Evolutionary conservation across 805 yeast species (phyloP), one percentile per base, ranked within the genome.

Genomic region (Debaryomyces castellii): DNA sequence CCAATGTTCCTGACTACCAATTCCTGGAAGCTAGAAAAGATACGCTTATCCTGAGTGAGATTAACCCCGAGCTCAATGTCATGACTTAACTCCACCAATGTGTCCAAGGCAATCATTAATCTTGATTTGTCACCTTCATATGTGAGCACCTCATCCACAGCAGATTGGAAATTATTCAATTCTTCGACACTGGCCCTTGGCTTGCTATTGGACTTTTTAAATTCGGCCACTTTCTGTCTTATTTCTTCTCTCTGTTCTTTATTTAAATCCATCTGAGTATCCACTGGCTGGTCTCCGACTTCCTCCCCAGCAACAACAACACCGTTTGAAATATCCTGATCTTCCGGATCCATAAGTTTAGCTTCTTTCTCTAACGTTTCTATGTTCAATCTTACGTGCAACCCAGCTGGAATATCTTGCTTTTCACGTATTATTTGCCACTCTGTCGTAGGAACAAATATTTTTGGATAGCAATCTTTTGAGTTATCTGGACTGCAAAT

Each of bases 401-500:
- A 64, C 0, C 97, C 98, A 5, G 78, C 79, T 0, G 97, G 96
- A 3, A 91, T 74, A 6, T 77, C 74, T 57, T 89, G 96, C n/a
- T 83, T 89, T 40, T 78, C 83, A 52, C 67, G 73, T 4, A 91
- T 78, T 1, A 59, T 58, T 66, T 83, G 81, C 96, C 96, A 91
- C 51, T 85, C 80, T 1, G 59, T 49, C 0, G 82, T 64, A 1
- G 97, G 87, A 32, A 64, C 78, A 58, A 90, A 89, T 2, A 77
- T 49, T 36, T 66, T 65, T 1, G 88, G 86, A 56, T 86, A 86
- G 55, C 92, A 87, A 48, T 81, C 78, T 1, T 56, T 47, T 1
- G 74, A 69, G 42, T 73, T 67, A 5, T 45, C 27, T 4, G 57
- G 56, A 30, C 43, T 39, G 30, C 57, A 53, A 32, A 51, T 44